phyloP scores from a whole-genome alignment of 1,139 yeast genomes.

The Nakaseomyces nivariensis region DNA sequence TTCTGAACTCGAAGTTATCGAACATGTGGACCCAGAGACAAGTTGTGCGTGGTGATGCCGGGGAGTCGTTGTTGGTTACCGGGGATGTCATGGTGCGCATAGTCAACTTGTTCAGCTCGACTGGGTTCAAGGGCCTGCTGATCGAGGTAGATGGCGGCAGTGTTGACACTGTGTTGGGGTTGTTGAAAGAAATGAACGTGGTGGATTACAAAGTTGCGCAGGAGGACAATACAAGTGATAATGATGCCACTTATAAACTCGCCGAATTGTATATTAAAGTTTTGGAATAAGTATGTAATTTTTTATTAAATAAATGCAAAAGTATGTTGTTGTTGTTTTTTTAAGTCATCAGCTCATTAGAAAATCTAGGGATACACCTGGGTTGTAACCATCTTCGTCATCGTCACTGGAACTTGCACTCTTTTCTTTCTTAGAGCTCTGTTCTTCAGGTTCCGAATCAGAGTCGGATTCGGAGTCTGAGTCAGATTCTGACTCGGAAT shows the following conservation, averaged over 20 bases:
- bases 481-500: conserved; percentile 17
- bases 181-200: conserved; percentile 15
- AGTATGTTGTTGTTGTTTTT: not conserved
- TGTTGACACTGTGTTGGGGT: conserved; percentile 8
- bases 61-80: conserved; percentile 22
- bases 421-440: conserved; percentile 5
- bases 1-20: conserved; percentile 21
- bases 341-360: not conserved
- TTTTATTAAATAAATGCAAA: not conserved
- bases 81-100: conserved; percentile 18
- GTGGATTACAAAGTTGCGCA: conserved; percentile 16
- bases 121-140: conserved; percentile 28
- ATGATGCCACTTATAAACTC: not conserved
- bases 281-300: not conserved
- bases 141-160: conserved; percentile 13
- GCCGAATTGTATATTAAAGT: not conserved
- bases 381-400: conserved; percentile 19
- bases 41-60: conserved; percentile 27
- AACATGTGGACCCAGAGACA: conserved; percentile 28
- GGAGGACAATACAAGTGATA: not conserved
- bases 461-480: conserved; percentile 13
- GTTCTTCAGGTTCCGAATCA: conserved; percentile 8
- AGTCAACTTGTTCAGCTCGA: conserved; percentile 25
- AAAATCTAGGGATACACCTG: conserved; percentile 15
- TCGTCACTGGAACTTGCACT: conserved; percentile 4